A percentile compares a stretch with the other conserved stretches of the same genome.
These are phyloP conservation scores for Venustampulla echinocandica DNA, from an alignment of 495 filamentous ascomycete species.

Conservation along the genomic window DNA sequence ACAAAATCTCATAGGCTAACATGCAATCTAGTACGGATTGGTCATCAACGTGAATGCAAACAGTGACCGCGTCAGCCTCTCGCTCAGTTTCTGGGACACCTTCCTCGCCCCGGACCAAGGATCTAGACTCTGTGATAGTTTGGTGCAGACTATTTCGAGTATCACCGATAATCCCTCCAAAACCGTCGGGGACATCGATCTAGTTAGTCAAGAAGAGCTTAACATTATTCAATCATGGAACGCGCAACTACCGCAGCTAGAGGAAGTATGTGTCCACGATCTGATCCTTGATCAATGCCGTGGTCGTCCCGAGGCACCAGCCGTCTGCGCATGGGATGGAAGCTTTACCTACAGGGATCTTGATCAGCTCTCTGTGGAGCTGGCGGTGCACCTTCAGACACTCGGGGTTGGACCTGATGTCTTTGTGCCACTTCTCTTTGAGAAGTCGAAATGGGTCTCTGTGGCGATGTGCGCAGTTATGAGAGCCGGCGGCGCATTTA, in stretches of 20 bases:
- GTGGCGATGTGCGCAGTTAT: conserved; percentile 33
- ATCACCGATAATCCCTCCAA: too few species aligned
- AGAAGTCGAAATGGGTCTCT: conserved; percentile 34
- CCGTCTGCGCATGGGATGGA: conserved; percentile 26
- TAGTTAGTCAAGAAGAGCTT: too few species aligned
- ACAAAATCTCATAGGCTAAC: too few species aligned
- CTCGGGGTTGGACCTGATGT: conserved; percentile 6
- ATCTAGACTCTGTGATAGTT: too few species aligned
- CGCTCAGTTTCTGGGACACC: too few species aligned
- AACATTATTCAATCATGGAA: too few species aligned
- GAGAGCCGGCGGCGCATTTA: conserved; percentile 32
- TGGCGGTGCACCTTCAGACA: neutral
- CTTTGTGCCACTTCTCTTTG: conserved; percentile 21
- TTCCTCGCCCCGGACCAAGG: too few species aligned
- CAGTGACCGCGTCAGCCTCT: too few species aligned
- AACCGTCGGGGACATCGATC: too few species aligned
- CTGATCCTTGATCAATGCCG: conserved; percentile 34
- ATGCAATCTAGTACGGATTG: too few species aligned
- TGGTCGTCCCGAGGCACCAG: neutral
- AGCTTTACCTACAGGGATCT: conserved; percentile 24
- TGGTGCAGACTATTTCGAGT: too few species aligned
- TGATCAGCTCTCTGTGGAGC: neutral
- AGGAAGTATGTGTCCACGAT: conserved; percentile 35
- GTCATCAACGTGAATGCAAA: too few species aligned
- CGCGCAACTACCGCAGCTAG: conserved; percentile 10